Conservation (phyloP, 345 rosid genomes). For the Acer campestre region DNA sequence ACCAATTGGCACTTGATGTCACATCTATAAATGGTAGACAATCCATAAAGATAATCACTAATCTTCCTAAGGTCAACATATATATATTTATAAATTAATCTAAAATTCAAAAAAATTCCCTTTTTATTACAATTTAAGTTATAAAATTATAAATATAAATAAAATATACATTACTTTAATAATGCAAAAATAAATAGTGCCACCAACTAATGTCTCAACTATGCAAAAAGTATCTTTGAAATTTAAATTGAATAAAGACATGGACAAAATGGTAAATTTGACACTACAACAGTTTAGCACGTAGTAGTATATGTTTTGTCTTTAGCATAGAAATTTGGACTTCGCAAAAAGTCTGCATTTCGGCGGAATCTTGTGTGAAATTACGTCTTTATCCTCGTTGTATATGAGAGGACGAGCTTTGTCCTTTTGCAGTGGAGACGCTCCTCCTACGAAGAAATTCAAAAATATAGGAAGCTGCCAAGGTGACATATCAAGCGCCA, state of each 20-base stretch:
- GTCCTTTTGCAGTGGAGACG: not conserved
- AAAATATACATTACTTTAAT: not conserved
- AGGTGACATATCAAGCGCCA: not conserved
- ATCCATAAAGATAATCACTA: too few relatives aligned
- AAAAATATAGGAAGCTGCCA: not conserved
- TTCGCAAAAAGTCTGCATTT: not conserved
- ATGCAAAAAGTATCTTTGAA: not conserved
- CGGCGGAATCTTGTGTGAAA: not conserved
- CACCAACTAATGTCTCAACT: not conserved
- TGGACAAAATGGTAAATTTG: not conserved
- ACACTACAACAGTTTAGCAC: too few relatives aligned
- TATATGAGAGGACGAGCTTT: not conserved
- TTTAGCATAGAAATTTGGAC: not conserved
- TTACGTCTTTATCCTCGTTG: not conserved
- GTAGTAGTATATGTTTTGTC: conserved; percentile 6
- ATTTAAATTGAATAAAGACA: conserved; percentile 1
- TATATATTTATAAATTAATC: too few relatives aligned
- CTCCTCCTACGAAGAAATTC: conserved; percentile 19
- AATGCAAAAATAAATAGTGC: not conserved
- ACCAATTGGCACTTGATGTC: too few relatives aligned
- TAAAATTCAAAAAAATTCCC: too few relatives aligned
- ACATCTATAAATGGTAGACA: too few relatives aligned
- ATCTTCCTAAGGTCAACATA: too few relatives aligned
- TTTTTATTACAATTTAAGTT: too few relatives aligned
- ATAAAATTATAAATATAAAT: too few relatives aligned